phyloP scores from a whole-genome alignment of 257 asterid genomes.

The Thymus quinquecostatus region DNA sequence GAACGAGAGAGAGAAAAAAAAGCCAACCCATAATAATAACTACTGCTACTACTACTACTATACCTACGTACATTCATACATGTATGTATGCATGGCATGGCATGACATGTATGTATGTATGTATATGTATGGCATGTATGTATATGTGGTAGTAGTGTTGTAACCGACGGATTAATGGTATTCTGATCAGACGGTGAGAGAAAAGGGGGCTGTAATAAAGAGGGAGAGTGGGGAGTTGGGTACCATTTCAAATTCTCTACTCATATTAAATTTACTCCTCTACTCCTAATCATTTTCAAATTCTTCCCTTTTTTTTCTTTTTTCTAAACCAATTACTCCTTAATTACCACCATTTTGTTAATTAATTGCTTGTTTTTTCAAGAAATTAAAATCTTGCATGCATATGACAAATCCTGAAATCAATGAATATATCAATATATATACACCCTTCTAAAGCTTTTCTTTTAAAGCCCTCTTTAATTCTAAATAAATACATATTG shows the following conservation, averaged over 20 bases:
- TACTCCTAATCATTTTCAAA: too few relatives aligned
- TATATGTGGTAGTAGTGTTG: conserved; percentile 33
- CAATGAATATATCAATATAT: neutral
- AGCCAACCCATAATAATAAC: conserved; percentile 42
- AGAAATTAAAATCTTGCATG: neutral
- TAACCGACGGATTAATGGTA: conserved; percentile 66
- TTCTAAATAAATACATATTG: conserved; percentile 13
- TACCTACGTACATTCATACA: conserved; percentile 29
- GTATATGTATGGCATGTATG: conserved; percentile 22
- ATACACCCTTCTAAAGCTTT: too few relatives aligned
- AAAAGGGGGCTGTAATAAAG: conserved; percentile 40
- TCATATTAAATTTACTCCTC: too few relatives aligned
- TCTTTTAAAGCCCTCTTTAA: neutral
- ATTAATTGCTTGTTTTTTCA: neutral
- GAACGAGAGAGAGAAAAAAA: too few relatives aligned
- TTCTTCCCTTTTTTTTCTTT: too few relatives aligned
- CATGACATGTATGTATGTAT: too few relatives aligned
- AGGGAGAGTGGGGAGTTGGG: conserved; percentile 7
- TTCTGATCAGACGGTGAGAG: conserved; percentile 48
- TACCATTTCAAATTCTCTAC: too few relatives aligned
- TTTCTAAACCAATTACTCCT: too few relatives aligned
- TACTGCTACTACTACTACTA: conserved; percentile 24
- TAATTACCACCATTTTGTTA: neutral
- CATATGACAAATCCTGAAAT: neutral
- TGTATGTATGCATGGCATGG: neutral